A percentile compares a stretch with the other conserved stretches of the same genome.
Conservation (phyloP, 208 protist genomes). For the Crithidia mellificae region DNA sequence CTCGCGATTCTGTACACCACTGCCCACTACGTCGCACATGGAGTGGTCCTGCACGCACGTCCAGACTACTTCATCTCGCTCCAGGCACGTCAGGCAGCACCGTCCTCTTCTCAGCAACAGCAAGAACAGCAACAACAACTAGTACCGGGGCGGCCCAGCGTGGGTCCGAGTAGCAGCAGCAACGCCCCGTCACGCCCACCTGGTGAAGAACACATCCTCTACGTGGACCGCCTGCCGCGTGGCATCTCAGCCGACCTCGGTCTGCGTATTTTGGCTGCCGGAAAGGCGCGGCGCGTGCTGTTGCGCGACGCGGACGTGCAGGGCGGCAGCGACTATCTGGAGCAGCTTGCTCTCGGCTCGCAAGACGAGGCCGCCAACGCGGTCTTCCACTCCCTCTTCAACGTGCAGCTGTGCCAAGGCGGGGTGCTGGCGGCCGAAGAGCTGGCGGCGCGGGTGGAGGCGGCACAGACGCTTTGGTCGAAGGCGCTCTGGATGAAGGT, state of each 20-base stretch:
- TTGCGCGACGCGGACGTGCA: constrained; percentile 38
- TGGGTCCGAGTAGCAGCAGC: constrained; percentile 4
- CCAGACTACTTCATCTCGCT: constrained; percentile 76
- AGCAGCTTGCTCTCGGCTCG: constrained; percentile 70
- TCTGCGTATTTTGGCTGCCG: constrained; percentile 63
- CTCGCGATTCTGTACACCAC: constrained; percentile 74
- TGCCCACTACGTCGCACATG: constrained; percentile 85
- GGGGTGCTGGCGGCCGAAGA: constrained; percentile 66
- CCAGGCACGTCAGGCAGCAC: constrained; percentile 1
- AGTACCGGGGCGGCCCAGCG: background rate
- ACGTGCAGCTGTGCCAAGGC: constrained; percentile 57
- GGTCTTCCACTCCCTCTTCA: constrained; percentile 78
- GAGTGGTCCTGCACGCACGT: constrained; percentile 79
- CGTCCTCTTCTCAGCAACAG: too few species aligned
- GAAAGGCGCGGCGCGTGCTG: constrained; percentile 70
- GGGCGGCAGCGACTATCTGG: constrained; percentile 59
- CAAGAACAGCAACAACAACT: constrained; percentile 1
- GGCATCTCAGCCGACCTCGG: constrained; percentile 67
- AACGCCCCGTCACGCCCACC: background rate
- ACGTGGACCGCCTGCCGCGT: constrained; percentile 61
- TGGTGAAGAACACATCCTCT: constrained; percentile 60
- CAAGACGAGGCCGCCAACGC: constrained; percentile 77
- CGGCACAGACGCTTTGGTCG: constrained; percentile 69
- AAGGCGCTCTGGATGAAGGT: constrained; percentile 79
- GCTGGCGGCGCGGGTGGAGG: constrained; percentile 70